These are phyloP conservation scores for Venturiaceae sp. DNA, from an alignment of 2,329 filamentous ascomycete genomes.

Conservation along the genomic window DNA sequence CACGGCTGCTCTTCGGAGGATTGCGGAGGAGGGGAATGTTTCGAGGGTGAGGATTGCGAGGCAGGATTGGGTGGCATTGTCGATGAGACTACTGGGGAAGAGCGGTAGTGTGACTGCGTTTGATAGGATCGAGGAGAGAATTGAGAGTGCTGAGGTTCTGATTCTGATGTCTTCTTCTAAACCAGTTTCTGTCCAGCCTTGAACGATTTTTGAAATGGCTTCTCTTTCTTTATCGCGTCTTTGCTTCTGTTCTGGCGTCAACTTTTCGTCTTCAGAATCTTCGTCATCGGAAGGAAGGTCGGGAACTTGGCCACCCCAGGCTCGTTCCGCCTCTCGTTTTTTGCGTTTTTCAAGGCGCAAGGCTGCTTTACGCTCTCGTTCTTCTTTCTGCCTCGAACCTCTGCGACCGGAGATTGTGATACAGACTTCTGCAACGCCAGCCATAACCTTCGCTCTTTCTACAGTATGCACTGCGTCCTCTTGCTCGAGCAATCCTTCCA, in stretches of 20 bases:
- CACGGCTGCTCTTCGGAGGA: constrained; percentile 58
- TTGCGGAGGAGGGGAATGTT: constrained; percentile 47
- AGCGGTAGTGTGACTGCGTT: constrained; percentile 17
- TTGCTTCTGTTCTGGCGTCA: constrained; percentile 18
- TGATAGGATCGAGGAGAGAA: constrained; percentile 51
- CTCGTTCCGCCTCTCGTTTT: constrained; percentile 38
- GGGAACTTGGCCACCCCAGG: constrained; percentile 43
- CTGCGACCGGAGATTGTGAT: constrained; percentile 56
- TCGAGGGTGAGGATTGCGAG: constrained; percentile 56
- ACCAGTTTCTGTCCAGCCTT: constrained; percentile 59
- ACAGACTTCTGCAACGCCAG: constrained; percentile 46
- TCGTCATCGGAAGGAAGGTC: constrained; percentile 15
- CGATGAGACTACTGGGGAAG: not conserved
- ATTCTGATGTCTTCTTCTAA: constrained; percentile 58
- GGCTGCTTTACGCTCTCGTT: constrained; percentile 45
- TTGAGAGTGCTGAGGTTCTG: constrained; percentile 57
- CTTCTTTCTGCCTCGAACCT: constrained; percentile 49
- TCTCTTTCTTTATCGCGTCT: constrained; percentile 24
- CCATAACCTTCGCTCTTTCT: constrained; percentile 27
- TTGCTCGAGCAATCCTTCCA: constrained; percentile 41
- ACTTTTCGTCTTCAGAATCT: constrained; percentile 17
- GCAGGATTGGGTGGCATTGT: constrained; percentile 48
- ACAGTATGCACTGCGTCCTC: constrained; percentile 3
- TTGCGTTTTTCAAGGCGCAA: constrained; percentile 39
- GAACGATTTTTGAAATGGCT: constrained; percentile 49